Base-by-base conservation (phyloP, 768 basidiomycete genomes). In the Scleroderma bovista region DNA sequence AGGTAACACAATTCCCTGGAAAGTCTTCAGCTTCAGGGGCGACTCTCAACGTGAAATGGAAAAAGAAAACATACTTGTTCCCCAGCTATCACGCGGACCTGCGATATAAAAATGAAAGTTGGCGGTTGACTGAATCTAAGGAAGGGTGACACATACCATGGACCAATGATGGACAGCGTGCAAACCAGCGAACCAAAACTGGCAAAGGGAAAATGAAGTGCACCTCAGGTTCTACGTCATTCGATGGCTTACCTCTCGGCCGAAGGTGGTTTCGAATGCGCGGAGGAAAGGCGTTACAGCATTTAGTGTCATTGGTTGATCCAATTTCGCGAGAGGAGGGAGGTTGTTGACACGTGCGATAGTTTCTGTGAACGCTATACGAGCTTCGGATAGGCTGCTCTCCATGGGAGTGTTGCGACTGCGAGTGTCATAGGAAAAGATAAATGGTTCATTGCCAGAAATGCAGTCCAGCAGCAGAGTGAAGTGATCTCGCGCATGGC, bases 111-210 rank as follows among this genome's bases (percentile, higher is more conserved):
- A 32, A 39, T 42, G 47, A 57, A 39, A 36, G 50, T 44, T 34
- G 54, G 26, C 22, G 45, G 46, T n/a, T 10, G 20, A 37, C 13
- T 37, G 36, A 17, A 33, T 24, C 33, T 38, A 34, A n/a, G 51
- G 36, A 50, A 16, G 19, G 13, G 16, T 23, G 12, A 3, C 13
- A 20, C 77, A 56, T 62, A 88, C 87, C 86, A 90, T 90, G 17
- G 88, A 89, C 88, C 88, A 93, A 62, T 93, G 90, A 67, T 93
- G 90, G 22, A 93, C 84, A 38, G 89, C 89, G 60, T 93, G 90
- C 29, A 93, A 68, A 20, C 76, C 81, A n/a, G 81, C 79, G 64
- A 93, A 93, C 90, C 90, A 93, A 16, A 93, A 69, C 88, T 31
- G 17, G 33, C n/a, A 45, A 17, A 22, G 39, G 5, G 29, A 23